Percentiles rank a stretch among this genome's conserved stretches.
Conservation (phyloP, 164 flowering plant species). For the Chloranthus sessilifolius region DNA sequence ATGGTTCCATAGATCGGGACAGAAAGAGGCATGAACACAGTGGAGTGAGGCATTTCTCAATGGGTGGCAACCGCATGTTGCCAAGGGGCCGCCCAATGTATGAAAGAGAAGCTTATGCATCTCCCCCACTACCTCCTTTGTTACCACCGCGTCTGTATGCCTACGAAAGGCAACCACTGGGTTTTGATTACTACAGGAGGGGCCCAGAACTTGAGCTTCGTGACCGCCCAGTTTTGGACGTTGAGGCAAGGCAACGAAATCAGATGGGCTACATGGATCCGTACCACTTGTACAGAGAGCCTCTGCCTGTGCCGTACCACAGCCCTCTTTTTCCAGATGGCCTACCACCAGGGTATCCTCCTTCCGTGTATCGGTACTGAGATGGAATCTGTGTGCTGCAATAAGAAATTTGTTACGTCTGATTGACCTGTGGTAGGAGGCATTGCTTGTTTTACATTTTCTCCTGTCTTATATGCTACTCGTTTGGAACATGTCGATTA, state of each 20-base stretch:
- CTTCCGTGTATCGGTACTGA: slow-evolving; percentile 10
- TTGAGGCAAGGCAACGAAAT: slow-evolving; percentile 12
- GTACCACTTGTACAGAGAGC: slow-evolving; percentile 10
- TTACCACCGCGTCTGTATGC: slow-evolving; percentile 16
- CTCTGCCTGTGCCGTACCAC: slow-evolving; percentile 1
- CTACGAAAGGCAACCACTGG: slow-evolving; percentile 22
- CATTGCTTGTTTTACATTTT: too few species aligned
- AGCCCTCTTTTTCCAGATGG: slow-evolving; percentile 6
- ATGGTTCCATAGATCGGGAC: slow-evolving; percentile 5
- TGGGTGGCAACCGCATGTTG: not conserved
- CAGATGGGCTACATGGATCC: slow-evolving; percentile 1
- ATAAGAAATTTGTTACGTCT: too few species aligned
- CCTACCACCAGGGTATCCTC: slow-evolving; percentile 9
- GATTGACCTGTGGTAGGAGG: too few species aligned
- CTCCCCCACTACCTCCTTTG: not conserved
- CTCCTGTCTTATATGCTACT: too few species aligned
- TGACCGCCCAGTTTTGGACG: slow-evolving; percentile 9
- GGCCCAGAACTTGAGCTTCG: slow-evolving; percentile 15
- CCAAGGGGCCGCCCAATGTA: slow-evolving; percentile 7
- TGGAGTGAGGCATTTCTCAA: slow-evolving; percentile 7
- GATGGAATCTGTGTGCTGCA: too few species aligned
- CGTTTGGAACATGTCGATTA: too few species aligned
- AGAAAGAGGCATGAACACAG: slow-evolving; percentile 8
- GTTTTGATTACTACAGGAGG: slow-evolving; percentile 15
- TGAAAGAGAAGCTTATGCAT: slow-evolving; percentile 19